phyloP scores from a whole-genome alignment of 805 yeast genomes.

The Saccharomycopsis lassenensis region DNA sequence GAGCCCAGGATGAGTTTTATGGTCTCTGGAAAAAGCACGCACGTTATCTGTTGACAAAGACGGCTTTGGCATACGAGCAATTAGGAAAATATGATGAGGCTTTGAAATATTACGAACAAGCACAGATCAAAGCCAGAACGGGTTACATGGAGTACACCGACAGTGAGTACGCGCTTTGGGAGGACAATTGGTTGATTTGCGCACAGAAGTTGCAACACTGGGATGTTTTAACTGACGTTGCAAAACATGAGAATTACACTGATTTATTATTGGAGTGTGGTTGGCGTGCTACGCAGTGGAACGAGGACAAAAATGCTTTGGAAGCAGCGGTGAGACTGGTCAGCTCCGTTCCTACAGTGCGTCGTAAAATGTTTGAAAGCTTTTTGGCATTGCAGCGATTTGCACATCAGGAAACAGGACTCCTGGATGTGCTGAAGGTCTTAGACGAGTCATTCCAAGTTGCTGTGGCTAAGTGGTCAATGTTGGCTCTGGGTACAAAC shows the following conservation, averaged over 20 bases:
- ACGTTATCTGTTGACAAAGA: constrained; percentile 81
- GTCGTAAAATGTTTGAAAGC: constrained; percentile 91
- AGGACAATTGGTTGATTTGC: constrained; percentile 96
- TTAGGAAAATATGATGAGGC: constrained; percentile 93
- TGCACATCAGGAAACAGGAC: constrained; percentile 79
- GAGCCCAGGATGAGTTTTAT: constrained; percentile 93
- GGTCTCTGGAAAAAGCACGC: constrained; percentile 97
- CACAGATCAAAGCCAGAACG: constrained; percentile 92
- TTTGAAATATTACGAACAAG: constrained; percentile 84
- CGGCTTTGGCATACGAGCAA: constrained; percentile 90
- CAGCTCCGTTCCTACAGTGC: constrained; percentile 97
- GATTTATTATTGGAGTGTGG: constrained; percentile 95
- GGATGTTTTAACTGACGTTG: constrained; percentile 93
- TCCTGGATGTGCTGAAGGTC: constrained; percentile 70
- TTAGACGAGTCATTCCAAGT: constrained; percentile 96
- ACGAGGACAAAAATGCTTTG: constrained; percentile 82
- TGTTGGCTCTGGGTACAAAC: too few relatives aligned
- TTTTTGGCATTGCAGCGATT: constrained; percentile 86
- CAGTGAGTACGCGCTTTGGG: constrained; percentile 93
- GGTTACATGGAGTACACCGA: constrained; percentile 94
- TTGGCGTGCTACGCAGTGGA: constrained; percentile 99
- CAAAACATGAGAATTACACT: constrained; percentile 95
- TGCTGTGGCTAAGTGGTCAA: constrained; percentile 86
- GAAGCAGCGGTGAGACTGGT: constrained; percentile 91
- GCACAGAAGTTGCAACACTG: constrained; percentile 96